Base-by-base conservation (phyloP, 768 basidiomycete genomes). In the Rhodosporidiobolus sp. region DNA sequence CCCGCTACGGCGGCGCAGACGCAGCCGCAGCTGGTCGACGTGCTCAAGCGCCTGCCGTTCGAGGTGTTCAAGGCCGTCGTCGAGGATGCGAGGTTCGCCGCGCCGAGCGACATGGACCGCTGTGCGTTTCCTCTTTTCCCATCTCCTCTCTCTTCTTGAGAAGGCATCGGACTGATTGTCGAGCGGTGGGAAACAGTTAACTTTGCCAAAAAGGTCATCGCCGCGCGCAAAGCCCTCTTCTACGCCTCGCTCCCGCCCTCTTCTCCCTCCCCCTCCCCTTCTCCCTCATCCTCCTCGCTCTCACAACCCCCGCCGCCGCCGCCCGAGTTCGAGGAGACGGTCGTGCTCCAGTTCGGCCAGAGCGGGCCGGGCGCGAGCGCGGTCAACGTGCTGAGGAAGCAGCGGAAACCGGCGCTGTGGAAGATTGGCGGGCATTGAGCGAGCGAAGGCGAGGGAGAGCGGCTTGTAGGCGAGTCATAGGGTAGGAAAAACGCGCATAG, bases 251-350 rank as follows among this genome's bases (percentile, higher is more conserved):
- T 32, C 38, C 17, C 53, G 11, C 32, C 48, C 11, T 11, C 60
- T 17, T 34, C 54, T 22, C 14, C 38, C 38, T 43, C 38, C 8
- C 14, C 38, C 38, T 7, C 38, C 38, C 14, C 38, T 7, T 43
- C 38, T 7, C 38, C 38, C 8, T 43, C 38, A 14, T 43, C 38
- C 38, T 34, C 20, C 49, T 26, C 26, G 22, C 28, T 24, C 28
- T n/a, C n/a, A n/a, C n/a, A n/a, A n/a, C n/a, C n/a, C n/a, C n/a
- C n/a, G n/a, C n/a, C n/a, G n/a, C 35, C 34, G 20, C 45, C 49
- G 22, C 24, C 52, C 58, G 65, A 66, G 11, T 74, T 74, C 19
- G 73, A 74, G 7, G 73, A 74, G 50, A 46, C 73, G 46, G 68
- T 67, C 38, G 73, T 74, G 28, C 60, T 69, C 10, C 54, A 48